Conservation (phyloP, 2,329 filamentous ascomycete species). For the Phoma herbarum region DNA sequence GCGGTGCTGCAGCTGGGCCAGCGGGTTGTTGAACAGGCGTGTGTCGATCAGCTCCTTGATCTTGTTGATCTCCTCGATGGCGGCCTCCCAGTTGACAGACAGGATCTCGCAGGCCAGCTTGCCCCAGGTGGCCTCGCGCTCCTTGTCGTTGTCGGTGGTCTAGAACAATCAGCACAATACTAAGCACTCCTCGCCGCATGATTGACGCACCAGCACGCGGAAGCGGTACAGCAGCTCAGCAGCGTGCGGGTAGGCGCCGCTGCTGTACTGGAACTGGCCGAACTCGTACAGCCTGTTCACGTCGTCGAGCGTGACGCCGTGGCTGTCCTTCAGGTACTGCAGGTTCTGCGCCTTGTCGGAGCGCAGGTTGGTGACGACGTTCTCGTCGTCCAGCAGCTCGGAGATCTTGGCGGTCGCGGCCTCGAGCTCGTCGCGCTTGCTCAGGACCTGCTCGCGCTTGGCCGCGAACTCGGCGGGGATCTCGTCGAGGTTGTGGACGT, state of each 20-base stretch:
- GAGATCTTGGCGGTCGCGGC: conserved; percentile 89
- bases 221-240: conserved; percentile 97
- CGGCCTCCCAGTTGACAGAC: conserved; percentile 92
- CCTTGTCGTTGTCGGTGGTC: conserved; percentile 98
- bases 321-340: conserved; percentile 96
- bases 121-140: conserved; percentile 94
- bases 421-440: conserved; percentile 82
- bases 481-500: conserved; percentile 81
- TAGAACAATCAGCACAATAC: conserved; percentile 18
- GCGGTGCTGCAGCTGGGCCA: conserved; percentile 94
- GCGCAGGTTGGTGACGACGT: conserved; percentile 87
- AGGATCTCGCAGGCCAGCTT: conserved; percentile 97
- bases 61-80: conserved; percentile 71
- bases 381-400: conserved; percentile 84
- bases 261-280: conserved; percentile 97
- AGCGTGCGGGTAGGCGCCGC: conserved; percentile 89
- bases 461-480: conserved; percentile 85
- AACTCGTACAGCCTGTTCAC: conserved; percentile 95
- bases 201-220: conserved; percentile 73
- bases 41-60: conserved; percentile 83
- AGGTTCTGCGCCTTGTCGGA: conserved; percentile 99
- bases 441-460: conserved; percentile 88
- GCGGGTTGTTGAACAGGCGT: conserved; percentile 93
- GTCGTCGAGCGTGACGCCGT: conserved; percentile 94
- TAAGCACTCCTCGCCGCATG: neutral